Evolutionary conservation across 257 asterid genomes (phyloP).

Genomic region (Henckelia pumila): DNA sequence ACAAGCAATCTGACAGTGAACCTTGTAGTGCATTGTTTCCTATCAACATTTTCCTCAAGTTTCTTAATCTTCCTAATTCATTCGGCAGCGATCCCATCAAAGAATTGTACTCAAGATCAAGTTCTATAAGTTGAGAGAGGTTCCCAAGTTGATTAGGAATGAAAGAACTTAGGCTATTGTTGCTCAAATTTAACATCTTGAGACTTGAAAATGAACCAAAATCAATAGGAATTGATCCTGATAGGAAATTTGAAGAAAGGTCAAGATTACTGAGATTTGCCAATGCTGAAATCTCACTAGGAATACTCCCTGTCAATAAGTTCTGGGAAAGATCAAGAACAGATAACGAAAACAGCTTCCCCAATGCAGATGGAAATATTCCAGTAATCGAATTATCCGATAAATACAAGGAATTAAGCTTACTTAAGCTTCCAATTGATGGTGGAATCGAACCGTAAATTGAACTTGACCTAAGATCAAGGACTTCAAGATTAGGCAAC

Average conservation of each 20-base stretch:
- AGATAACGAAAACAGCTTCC: slow-evolving; percentile 34
- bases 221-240: slow-evolving; percentile 48
- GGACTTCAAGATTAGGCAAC: slow-evolving; percentile 42
- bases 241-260: slow-evolving; percentile 53
- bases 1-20: slow-evolving; percentile 28
- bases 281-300: slow-evolving; percentile 44
- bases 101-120: slow-evolving; percentile 55
- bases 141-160: slow-evolving; percentile 55
- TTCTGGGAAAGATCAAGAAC: slow-evolving; percentile 58
- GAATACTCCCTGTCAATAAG: slow-evolving; percentile 56
- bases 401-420: slow-evolving; percentile 36
- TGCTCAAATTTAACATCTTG: slow-evolving; percentile 38
- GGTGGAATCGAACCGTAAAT: slow-evolving; percentile 61
- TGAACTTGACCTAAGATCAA: slow-evolving; percentile 70
- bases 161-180: slow-evolving; percentile 46
- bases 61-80: slow-evolving; percentile 37
- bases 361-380: slow-evolving; percentile 52
- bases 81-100: slow-evolving; percentile 47
- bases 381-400: slow-evolving; percentile 61
- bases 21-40: slow-evolving; percentile 51
- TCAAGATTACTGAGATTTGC: slow-evolving; percentile 51
- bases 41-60: slow-evolving; percentile 36
- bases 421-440: slow-evolving; percentile 44
- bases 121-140: slow-evolving; percentile 41
- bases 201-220: slow-evolving; percentile 47